A percentile compares a stretch with the other conserved stretches of the same genome.
Conservation (phyloP, 495 filamentous ascomycete genomes). For the Penicillium canescens region DNA sequence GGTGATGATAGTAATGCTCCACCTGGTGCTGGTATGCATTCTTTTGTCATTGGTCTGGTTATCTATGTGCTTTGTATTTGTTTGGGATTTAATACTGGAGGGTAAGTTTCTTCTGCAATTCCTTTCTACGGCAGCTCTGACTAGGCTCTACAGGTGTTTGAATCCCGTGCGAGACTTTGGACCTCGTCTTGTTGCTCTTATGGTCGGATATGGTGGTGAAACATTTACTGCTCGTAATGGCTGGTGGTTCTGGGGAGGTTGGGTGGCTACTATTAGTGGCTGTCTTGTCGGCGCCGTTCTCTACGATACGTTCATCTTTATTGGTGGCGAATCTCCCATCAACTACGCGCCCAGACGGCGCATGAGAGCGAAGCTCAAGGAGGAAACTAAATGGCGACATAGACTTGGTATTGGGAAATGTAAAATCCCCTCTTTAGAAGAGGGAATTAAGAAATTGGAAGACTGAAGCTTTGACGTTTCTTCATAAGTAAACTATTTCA, state of each 20-base stretch:
- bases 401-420: conserved; percentile 11
- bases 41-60: conserved; percentile 21
- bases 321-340: conserved; percentile 23
- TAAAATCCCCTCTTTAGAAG: conserved; percentile 4
- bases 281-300: conserved; percentile 11
- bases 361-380: conserved; percentile 12
- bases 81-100: conserved; percentile 24
- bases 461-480: not conserved
- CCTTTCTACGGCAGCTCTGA: not conserved
- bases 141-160: conserved; percentile 14
- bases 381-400: conserved; percentile 13
- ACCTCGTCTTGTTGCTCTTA: conserved; percentile 22
- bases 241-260: conserved; percentile 28
- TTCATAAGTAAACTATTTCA: too few relatives aligned
- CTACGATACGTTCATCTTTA: conserved; percentile 26
- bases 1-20: conserved; percentile 26
- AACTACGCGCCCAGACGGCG: conserved; percentile 22
- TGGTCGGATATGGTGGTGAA: conserved; percentile 22
- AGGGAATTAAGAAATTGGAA: conserved; percentile 10
- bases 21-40: conserved; percentile 27
- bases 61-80: conserved; percentile 17
- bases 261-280: conserved; percentile 25
- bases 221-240: conserved; percentile 9
- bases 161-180: conserved; percentile 24
- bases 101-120: conserved; percentile 7